Evolutionary conservation across 1,284 basidiomycete genomes (phyloP).

Genomic region (Leccinum pallidistipes): DNA sequence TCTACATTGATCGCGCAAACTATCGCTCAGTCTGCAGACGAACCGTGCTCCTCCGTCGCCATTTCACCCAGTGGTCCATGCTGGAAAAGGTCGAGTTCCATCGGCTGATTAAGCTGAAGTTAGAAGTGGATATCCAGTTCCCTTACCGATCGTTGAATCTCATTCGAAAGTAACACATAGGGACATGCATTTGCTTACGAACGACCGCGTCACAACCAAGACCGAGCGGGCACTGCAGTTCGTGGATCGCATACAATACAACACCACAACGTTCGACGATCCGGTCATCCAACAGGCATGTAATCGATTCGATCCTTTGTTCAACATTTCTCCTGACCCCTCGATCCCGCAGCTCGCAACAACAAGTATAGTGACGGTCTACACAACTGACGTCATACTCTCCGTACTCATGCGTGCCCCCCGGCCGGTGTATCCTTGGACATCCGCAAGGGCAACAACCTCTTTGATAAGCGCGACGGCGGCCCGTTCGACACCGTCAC

Average conservation of each 20-base stretch:
- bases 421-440: slow-evolving; percentile 49
- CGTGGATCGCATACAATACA: slow-evolving; percentile 96
- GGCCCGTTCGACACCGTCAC: too few species aligned
- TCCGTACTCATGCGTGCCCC: slow-evolving; percentile 96
- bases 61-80: slow-evolving; percentile 92
- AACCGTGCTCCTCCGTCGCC: slow-evolving; percentile 90
- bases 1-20: background rate
- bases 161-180: slow-evolving; percentile 55
- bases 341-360: slow-evolving; percentile 59
- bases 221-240: slow-evolving; percentile 88
- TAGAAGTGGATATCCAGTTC: slow-evolving; percentile 70
- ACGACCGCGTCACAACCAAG: slow-evolving; percentile 95
- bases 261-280: slow-evolving; percentile 94
- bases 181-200: slow-evolving; percentile 88
- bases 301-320: background rate
- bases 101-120: slow-evolving; percentile 86
- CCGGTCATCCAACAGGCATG: slow-evolving; percentile 87
- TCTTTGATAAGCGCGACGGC: too few species aligned
- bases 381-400: slow-evolving; percentile 95
- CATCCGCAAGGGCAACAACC: too few species aligned
- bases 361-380: slow-evolving; percentile 82
- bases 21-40: slow-evolving; percentile 47
- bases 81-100: slow-evolving; percentile 98
- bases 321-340: background rate
- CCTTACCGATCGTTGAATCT: slow-evolving; percentile 2